Evolutionary conservation across 257 asterid genomes (phyloP).

Genomic region (Capsicum pubescens): DNA sequence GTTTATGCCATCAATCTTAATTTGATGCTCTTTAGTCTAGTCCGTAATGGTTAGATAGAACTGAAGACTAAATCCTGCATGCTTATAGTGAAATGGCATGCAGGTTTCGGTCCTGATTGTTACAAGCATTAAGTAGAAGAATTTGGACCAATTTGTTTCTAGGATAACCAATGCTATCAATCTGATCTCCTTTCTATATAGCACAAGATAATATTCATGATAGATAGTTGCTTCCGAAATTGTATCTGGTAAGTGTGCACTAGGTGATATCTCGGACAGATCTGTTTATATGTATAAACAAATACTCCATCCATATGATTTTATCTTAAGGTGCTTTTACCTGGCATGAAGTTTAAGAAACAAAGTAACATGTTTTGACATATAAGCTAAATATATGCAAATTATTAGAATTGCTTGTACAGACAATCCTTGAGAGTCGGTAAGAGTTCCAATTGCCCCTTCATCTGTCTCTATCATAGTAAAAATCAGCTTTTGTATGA

Average conservation of each 20-base stretch:
- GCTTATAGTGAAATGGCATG: no score
- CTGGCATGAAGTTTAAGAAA: not conserved
- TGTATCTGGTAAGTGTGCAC: not conserved
- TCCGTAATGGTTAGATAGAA: no score
- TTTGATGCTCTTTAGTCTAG: no score
- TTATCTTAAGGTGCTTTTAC: not conserved
- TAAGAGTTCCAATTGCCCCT: not conserved
- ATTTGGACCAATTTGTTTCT: no score
- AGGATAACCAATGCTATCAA: no score
- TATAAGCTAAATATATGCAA: not conserved
- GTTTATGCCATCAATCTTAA: no score
- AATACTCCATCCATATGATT: not conserved
- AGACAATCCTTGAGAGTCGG: not conserved
- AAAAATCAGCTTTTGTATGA: not conserved
- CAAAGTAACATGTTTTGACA: not conserved
- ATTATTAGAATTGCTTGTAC: not conserved
- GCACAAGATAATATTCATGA: no score
- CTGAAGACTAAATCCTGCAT: no score
- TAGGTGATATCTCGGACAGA: constrained; percentile 2
- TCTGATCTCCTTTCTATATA: no score
- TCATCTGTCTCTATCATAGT: constrained; percentile 4
- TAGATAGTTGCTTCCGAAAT: no score
- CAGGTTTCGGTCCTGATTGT: no score
- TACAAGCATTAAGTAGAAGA: no score
- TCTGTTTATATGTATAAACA: not conserved